These are phyloP conservation scores for Pseudoperonospora humuli DNA, from an alignment of 352 stramenopile genomes.

Conservation along the genomic window DNA sequence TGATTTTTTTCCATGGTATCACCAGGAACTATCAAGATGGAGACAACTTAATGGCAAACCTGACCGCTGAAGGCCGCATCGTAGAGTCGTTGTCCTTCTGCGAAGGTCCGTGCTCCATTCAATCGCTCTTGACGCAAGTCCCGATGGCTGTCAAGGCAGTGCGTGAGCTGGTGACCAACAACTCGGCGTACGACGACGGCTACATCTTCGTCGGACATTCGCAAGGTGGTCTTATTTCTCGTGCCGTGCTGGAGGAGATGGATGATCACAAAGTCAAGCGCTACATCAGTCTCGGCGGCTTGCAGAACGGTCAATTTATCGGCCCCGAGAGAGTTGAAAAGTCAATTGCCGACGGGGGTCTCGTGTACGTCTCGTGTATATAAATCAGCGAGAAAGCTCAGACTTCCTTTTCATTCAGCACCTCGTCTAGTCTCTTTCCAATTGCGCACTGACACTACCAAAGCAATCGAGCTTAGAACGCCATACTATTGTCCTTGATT, in stretches of 20 bases:
- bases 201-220: conserved; percentile 54
- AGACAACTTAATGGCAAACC: conserved; percentile 22
- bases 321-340: conserved; percentile 38
- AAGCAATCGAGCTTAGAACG: no score
- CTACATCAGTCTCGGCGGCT: conserved; percentile 42
- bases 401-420: no score
- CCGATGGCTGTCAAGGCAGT: conserved; percentile 40
- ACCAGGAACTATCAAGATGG: conserved; percentile 27
- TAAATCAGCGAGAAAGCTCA: no score
- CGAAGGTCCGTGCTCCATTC: conserved; percentile 30
- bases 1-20: conserved; percentile 50
- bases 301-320: conserved; percentile 48
- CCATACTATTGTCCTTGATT: no score
- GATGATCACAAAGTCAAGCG: conserved; percentile 47
- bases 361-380: no score
- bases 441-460: no score
- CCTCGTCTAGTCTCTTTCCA: no score
- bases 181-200: conserved; percentile 25
- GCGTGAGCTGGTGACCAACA: conserved; percentile 20
- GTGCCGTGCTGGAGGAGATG: conserved; percentile 51
- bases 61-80: conserved; percentile 29
- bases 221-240: conserved; percentile 33
- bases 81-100: conserved; percentile 40
- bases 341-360: conserved; percentile 20
- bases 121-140: conserved; percentile 29